Evolutionary conservation across 768 basidiomycete genomes (phyloP).

Genomic region (Mycena vitilis): DNA sequence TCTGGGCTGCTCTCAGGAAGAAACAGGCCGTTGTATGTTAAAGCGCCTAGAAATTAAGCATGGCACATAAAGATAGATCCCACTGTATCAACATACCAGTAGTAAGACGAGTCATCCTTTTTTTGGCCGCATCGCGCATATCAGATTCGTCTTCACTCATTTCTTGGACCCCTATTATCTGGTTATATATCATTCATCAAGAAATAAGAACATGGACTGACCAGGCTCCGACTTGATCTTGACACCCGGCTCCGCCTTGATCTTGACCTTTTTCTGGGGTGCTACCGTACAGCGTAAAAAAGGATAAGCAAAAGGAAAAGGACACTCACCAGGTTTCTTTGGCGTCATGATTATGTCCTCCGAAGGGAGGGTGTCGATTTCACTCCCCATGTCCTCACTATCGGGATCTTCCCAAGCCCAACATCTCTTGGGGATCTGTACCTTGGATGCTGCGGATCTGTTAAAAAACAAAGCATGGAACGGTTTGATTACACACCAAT

Average conservation of each 20-base stretch:
- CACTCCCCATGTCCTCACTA: slow-evolving; percentile 9
- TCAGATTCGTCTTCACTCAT: background rate
- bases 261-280: background rate
- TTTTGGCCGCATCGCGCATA: slow-evolving; percentile 17
- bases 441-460: slow-evolving; percentile 11
- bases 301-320: no score
- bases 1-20: slow-evolving; percentile 10
- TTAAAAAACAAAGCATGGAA: no score
- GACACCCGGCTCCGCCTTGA: background rate
- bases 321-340: no score
- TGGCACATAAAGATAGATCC: background rate
- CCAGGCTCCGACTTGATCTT: no score
- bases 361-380: background rate
- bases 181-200: no score
- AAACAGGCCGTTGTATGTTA: background rate
- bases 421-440: background rate
- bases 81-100: background rate
- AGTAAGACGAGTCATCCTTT: background rate
- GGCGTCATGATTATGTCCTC: slow-evolving; percentile 12
- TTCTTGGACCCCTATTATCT: no score
- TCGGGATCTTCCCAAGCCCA: slow-evolving; percentile 1
- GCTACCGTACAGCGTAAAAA: background rate
- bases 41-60: background rate
- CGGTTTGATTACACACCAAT: no score
- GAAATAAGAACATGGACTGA: no score